Evolutionary conservation across 805 yeast genomes (phyloP).

Genomic region (Lipomyces mesembrius): DNA sequence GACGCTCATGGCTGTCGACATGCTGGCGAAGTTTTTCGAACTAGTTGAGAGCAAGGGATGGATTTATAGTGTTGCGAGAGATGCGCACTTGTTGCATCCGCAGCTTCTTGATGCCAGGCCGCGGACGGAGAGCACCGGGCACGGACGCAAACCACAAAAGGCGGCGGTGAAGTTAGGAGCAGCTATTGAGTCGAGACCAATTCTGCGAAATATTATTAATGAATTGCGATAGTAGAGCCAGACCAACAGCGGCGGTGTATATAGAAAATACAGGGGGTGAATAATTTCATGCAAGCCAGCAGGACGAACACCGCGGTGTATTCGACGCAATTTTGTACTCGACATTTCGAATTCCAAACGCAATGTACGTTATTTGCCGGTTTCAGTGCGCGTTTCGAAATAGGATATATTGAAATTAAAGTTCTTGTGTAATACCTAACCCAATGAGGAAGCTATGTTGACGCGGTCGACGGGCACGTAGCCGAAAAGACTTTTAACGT

Average conservation of each 20-base stretch:
- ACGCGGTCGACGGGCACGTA: no score
- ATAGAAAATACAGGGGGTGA: background rate
- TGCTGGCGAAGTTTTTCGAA: slow-evolving; percentile 63
- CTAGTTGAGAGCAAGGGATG: slow-evolving; percentile 63
- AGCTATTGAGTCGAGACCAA: slow-evolving; percentile 15
- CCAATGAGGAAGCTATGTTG: no score
- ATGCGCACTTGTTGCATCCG: slow-evolving; percentile 28
- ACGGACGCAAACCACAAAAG: background rate
- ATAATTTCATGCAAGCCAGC: no score
- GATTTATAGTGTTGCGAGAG: slow-evolving; percentile 61
- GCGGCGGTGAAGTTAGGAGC: slow-evolving; percentile 1
- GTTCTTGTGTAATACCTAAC: no score
- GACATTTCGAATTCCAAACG: no score
- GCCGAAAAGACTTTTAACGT: no score
- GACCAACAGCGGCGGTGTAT: background rate
- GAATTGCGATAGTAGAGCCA: background rate
- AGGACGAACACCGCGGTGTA: no score
- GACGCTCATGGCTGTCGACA: slow-evolving; percentile 59
- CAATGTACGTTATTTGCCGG: no score
- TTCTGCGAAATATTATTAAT: slow-evolving; percentile 28
- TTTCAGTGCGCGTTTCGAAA: no score
- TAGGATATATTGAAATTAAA: no score
- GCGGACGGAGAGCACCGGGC: background rate
- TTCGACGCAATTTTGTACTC: no score
- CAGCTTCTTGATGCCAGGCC: background rate